Base-by-base conservation (phyloP, 306 rosid genomes). In the Lablab purpureus region DNA sequence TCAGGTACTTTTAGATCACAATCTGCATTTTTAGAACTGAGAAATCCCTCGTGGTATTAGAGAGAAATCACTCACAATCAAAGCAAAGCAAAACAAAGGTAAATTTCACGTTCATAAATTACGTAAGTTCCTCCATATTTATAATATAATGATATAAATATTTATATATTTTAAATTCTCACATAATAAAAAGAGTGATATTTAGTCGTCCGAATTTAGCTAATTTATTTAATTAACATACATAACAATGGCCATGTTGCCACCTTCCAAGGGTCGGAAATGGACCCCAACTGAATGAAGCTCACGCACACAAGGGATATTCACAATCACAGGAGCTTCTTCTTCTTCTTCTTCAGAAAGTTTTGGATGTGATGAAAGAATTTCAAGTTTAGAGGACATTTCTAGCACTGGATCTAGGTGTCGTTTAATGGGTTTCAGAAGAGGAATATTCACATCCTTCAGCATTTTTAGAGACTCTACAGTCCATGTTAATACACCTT, bases 221-320 rank as follows among this genome's bases (percentile, higher is more conserved):
- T 58, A 4, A 12, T 10, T 52, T 7, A 51, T 52, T 52, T 7
- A 19, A 19, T 52, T 23, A 56, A 15, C n/a, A 25, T 58, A 11
- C 10, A 22, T 58, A 34, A 34, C 55, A 11, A 77, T 67, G 34
- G 23, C 22, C 18, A 4, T 25, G 82, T 59, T 77, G 78, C 56
- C 49, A 36, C 70, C 84, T 22, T 49, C 6, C 17, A 32, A 19
- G 10, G 71, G 73, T 25, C 1, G 25, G 27, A 37, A 65, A 37
- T 4, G 41, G 4, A 77, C 23, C 7, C 62, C 71, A 4, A 58
- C 49, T 22, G 64, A 21, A 28, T 37, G 59, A 18, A 77, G 82
- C 51, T 77, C 75, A 25, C 6, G 0, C 6, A 77, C 75, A 17
- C 47, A 77, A 27, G 82, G 75, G n/a, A 77, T 67, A 4, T 0